Percentiles rank a stretch among this genome's conserved stretches.
These are phyloP conservation scores for Suhomyces bokatorum DNA, from an alignment of 1,139 yeast species.

Conservation along the genomic window DNA sequence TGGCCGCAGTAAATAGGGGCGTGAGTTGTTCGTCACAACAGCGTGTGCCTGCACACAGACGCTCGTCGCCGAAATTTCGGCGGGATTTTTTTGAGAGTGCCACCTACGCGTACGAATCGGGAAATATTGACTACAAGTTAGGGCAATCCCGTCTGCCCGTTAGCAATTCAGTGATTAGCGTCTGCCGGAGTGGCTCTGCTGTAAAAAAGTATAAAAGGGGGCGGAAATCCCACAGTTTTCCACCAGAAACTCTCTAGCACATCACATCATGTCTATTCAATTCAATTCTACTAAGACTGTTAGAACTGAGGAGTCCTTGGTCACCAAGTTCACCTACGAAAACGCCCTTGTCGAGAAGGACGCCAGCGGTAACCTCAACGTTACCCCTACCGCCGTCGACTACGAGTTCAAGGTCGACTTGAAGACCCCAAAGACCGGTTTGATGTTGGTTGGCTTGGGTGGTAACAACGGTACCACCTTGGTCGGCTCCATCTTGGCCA, in stretches of 20 bases:
- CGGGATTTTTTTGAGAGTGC: slow-evolving; percentile 15
- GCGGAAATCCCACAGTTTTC: slow-evolving; percentile 10
- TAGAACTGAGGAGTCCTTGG: slow-evolving; percentile 58
- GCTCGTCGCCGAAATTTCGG: slow-evolving; percentile 33
- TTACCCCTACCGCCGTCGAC: slow-evolving; percentile 70
- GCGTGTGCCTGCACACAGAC: slow-evolving; percentile 1
- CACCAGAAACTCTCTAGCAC: not conserved
- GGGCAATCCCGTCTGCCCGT: not conserved
- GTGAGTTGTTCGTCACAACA: slow-evolving; percentile 1
- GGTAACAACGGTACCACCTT: slow-evolving; percentile 96
- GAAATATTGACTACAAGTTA: slow-evolving; percentile 2
- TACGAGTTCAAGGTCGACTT: slow-evolving; percentile 87
- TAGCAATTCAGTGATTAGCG: not conserved
- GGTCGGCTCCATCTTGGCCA: slow-evolving; percentile 82
- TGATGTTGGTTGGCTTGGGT: slow-evolving; percentile 90
- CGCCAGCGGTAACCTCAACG: slow-evolving; percentile 56
- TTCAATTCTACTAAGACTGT: slow-evolving; percentile 65
- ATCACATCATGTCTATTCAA: slow-evolving; percentile 34
- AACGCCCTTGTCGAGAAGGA: slow-evolving; percentile 59
- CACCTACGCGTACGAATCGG: slow-evolving; percentile 1
- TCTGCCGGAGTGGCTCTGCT: no score
- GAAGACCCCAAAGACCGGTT: slow-evolving; percentile 81
- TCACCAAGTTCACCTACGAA: slow-evolving; percentile 71
- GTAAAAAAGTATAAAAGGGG: slow-evolving; percentile 23
- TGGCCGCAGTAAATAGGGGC: slow-evolving; percentile 6